Evolutionary conservation across 805 yeast genomes (phyloP), one percentile per base, ranked within the genome.

Genomic region (Dipodascopsis uninucleata): DNA sequence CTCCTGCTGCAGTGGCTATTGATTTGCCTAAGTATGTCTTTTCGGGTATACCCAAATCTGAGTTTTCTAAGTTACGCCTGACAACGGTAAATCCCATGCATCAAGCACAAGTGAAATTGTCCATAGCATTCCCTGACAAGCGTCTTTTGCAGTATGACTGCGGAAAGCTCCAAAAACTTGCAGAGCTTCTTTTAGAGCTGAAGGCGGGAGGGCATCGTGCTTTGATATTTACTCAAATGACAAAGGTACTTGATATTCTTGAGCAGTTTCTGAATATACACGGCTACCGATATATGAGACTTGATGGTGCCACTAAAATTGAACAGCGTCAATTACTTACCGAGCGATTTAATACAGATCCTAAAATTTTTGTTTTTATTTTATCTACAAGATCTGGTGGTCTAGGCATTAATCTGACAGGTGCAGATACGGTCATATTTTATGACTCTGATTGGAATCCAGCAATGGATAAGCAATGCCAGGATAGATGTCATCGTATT

Each of bases 401-500:
- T 28, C 72, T 94, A 56, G 99, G 99, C 62, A 93, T 93, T 63
- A 93, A 93, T 61, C 69, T 93, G 54, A 93, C 98, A 0, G 99
- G 97, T 61, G 99, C 99, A 0, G 99, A 93, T 61, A 93, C 98
- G 0, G 99, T 93, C 34, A 87, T 93, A 5, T 94, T 93, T 67
- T 93, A 94, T 64, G 99, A 93, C 66, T 87, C 96, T 2, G 98
- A 90, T 66, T 90, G 98, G 98, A 93, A 93, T 62, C 99, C 99
- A 2, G 95, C 97, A 1, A 93, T 93, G 97, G 99, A 93, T 64
- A 87, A 88, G 61, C 99, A 93, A 67, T 93, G 98, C 68, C 98
- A 93, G 66, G 99, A 93, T 67, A 81, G 99, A 65, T 93, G 97
- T 68, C 99, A 93, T 64, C 82, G 99, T 71, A 93, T 93, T 63